Percentiles rank a stretch among this genome's conserved stretches.
phyloP scores from a whole-genome alignment of 495 filamentous ascomycete species.

The Astrocystis sublimbata region DNA sequence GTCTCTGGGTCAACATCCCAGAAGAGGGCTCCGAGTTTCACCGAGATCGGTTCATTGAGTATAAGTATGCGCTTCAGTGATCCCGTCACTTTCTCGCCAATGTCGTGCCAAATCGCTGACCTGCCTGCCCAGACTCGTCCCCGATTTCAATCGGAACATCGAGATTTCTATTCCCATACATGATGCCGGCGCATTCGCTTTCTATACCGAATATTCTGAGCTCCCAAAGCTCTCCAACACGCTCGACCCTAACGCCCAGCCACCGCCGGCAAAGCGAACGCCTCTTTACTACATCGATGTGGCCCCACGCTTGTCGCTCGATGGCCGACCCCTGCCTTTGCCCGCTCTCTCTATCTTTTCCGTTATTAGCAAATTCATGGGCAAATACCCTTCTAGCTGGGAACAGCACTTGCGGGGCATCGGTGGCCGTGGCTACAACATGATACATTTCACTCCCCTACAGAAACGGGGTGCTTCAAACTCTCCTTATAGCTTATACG shows the following conservation, averaged over 20 bases:
- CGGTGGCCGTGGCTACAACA: constrained; percentile 89
- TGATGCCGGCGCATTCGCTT: constrained; percentile 87
- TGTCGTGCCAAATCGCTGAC: not conserved
- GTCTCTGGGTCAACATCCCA: constrained; percentile 94
- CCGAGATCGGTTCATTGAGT: constrained; percentile 76
- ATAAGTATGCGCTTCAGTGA: constrained; percentile 60
- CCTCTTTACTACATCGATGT: constrained; percentile 89
- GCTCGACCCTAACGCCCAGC: constrained; percentile 32
- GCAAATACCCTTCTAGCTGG: constrained; percentile 84
- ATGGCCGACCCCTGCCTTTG: constrained; percentile 69
- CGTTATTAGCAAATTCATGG: constrained; percentile 98
- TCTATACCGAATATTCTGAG: constrained; percentile 90
- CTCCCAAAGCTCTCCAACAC: constrained; percentile 73
- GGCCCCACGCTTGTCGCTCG: constrained; percentile 74
- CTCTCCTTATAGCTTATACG: constrained; percentile 94
- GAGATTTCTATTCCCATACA: constrained; percentile 85
- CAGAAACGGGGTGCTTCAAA: constrained; percentile 87
- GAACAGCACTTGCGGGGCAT: constrained; percentile 85
- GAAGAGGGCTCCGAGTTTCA: constrained; percentile 69
- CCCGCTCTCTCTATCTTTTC: constrained; percentile 90
- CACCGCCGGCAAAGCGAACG: constrained; percentile 64
- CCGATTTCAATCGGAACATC: constrained; percentile 89
- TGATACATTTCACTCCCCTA: constrained; percentile 97
- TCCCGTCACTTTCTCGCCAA: constrained; percentile 30
- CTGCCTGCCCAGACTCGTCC: constrained; percentile 63